phyloP scores from a whole-genome alignment of 768 basidiomycete genomes.

The Amanita phalloides region DNA sequence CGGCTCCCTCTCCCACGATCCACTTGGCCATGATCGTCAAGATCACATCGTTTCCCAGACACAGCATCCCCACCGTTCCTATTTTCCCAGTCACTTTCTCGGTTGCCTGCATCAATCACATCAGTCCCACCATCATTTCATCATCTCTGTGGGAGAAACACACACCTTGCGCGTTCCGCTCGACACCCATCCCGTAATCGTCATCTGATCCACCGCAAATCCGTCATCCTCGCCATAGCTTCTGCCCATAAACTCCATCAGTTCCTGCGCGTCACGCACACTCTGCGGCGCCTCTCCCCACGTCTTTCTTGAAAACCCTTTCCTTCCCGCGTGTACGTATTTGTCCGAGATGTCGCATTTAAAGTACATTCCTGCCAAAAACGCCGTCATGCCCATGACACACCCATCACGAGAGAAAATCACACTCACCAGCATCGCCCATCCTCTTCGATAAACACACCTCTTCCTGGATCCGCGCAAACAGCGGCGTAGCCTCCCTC shows the following conservation, averaged over 20 bases:
- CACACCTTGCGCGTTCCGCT: slow-evolving; percentile 25
- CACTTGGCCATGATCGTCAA: slow-evolving; percentile 19
- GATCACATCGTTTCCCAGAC: slow-evolving; percentile 27
- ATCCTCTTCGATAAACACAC: slow-evolving; percentile 2
- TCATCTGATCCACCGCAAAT: slow-evolving; percentile 12
- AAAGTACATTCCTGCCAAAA: background rate
- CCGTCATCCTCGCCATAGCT: background rate
- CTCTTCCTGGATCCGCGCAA: slow-evolving; percentile 1
- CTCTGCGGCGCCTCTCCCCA: background rate
- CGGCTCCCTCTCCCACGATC: slow-evolving; percentile 2
- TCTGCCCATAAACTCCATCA: slow-evolving; percentile 2
- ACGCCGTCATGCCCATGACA: background rate
- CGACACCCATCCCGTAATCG: slow-evolving; percentile 31
- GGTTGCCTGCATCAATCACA: slow-evolving; percentile 10
- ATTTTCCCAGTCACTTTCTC: slow-evolving; percentile 17
- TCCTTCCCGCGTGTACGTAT: background rate
- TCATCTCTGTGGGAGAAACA: background rate
- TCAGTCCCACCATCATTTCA: background rate
- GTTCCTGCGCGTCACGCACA: background rate
- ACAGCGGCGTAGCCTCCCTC: slow-evolving; percentile 1
- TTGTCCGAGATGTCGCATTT: background rate
- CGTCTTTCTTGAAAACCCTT: background rate
- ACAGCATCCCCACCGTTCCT: slow-evolving; percentile 19
- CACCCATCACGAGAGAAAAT: background rate
- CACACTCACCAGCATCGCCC: slow-evolving; percentile 4